Base-by-base conservation (phyloP, 441 rosid species). In the Viola pubescens region DNA sequence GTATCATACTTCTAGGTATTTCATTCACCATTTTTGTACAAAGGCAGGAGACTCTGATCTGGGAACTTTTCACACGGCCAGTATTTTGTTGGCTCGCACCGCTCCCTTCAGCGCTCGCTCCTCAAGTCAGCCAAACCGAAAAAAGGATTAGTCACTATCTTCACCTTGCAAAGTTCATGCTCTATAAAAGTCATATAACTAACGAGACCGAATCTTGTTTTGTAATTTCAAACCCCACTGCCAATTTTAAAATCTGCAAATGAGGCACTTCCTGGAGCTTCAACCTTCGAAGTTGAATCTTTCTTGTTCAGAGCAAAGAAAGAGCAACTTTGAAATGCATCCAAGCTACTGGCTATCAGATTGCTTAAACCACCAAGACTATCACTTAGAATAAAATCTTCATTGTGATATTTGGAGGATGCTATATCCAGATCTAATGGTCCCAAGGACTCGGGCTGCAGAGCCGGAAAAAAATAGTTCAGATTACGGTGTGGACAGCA, bases 281-380 rank as follows among this genome's bases (percentile, higher is more conserved):
- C 87, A 5, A 81, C 76, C 45, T 72, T 73, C 40, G 91, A 71
- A 26, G 81, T 75, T 37, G 81, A 52, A 52, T 94, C 96, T 74
- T 87, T 85, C 84, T 84, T 89, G 69, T 83, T 97, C 41, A 67
- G 72, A 61, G 89, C 88, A 13, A 89, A 84, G 48, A 86, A 84
- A 48, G 89, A 88, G 81, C 95, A 88, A 68, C 76, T 94, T 67
- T 88, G 97, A 62, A 88, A 94, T 52, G 95, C 91, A 68, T 94
- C 98, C 54, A 89, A 85, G 68, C 97, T 94, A 74, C 85, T 94
- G 16, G 94, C 97, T 66, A 90, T 84, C 61, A 90, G 79, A 69
- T 90, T 87, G 78, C 80, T 94, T 75, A 94, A 76, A 65, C 89
- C 84, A 26, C 96, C 83, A 13, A 90, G 87, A 79, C 97, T 90